Evolutionary conservation across 148 eudicot species (phyloP).

Genomic region (Rhododendron vialii): DNA sequence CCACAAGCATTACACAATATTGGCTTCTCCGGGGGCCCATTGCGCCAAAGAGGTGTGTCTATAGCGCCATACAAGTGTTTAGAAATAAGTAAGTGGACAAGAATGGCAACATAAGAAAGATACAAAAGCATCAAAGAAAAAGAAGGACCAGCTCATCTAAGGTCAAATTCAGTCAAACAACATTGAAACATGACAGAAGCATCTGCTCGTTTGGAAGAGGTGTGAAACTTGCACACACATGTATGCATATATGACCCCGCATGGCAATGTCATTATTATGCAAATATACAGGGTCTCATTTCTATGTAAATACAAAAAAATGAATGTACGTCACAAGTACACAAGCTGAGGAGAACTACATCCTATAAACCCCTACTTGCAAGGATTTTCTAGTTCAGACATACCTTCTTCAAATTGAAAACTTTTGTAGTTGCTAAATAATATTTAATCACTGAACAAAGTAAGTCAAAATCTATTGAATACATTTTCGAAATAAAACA

Average conservation of each 20-base stretch:
- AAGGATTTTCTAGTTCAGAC: background rate
- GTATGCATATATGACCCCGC: background rate
- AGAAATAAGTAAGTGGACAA: background rate
- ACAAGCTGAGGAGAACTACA: background rate
- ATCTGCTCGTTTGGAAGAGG: background rate
- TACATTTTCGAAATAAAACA: background rate
- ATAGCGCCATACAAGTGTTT: too few relatives aligned
- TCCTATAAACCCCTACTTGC: background rate
- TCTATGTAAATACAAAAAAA: background rate
- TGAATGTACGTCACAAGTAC: background rate
- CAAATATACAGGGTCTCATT: background rate
- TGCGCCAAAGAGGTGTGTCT: too few relatives aligned
- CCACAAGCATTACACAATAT: too few relatives aligned
- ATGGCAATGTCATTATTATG: background rate
- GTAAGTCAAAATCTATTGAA: background rate
- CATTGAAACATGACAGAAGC: background rate
- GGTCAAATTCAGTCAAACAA: conserved; percentile 7
- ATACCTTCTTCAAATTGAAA: background rate
- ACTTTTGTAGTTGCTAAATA: background rate
- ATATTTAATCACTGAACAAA: background rate
- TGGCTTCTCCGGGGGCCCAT: too few relatives aligned
- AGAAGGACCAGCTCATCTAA: background rate
- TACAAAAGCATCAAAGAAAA: background rate
- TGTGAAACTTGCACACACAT: background rate
- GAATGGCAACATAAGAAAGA: background rate